Conservation (phyloP, 1,139 yeast genomes). For the Candida pseudoviswanathii region DNA sequence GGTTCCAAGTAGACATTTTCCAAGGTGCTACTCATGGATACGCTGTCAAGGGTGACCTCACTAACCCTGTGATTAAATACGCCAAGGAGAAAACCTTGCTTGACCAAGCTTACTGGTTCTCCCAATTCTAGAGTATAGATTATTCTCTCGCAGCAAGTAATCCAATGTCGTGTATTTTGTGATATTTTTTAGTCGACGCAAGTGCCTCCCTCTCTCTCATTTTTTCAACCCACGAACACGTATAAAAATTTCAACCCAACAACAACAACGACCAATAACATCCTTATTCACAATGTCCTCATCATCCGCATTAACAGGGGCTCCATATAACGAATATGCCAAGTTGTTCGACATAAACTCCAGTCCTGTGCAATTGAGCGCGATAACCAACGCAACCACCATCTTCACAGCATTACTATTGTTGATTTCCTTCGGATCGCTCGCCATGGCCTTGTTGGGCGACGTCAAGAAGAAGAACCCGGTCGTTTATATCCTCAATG, state of each 20-base stretch:
- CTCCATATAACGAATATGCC: constrained; percentile 33
- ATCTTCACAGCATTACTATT: constrained; percentile 25
- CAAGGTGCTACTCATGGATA: constrained; percentile 72
- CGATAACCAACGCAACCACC: constrained; percentile 19
- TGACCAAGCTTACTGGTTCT: constrained; percentile 44
- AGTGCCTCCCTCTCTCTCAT: neutral
- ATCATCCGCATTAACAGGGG: constrained; percentile 25
- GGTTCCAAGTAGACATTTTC: constrained; percentile 61
- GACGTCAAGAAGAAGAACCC: constrained; percentile 36
- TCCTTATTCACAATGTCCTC: neutral
- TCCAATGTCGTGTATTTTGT: neutral
- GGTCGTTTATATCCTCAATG: constrained; percentile 29
- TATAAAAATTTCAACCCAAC: neutral
- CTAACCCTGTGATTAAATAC: constrained; percentile 53
- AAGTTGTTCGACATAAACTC: constrained; percentile 26
- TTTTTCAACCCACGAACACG: neutral
- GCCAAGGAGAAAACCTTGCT: constrained; percentile 69
- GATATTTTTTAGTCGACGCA: neutral
- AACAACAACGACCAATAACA: neutral
- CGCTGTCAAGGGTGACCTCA: constrained; percentile 71
- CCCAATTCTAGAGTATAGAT: neutral
- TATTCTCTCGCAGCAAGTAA: too few species aligned
- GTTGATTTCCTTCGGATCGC: constrained; percentile 36
- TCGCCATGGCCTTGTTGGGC: constrained; percentile 38
- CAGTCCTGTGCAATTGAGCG: constrained; percentile 25